Conservation (phyloP, 1,284 basidiomycete species). For the Athelia psychrophila region DNA sequence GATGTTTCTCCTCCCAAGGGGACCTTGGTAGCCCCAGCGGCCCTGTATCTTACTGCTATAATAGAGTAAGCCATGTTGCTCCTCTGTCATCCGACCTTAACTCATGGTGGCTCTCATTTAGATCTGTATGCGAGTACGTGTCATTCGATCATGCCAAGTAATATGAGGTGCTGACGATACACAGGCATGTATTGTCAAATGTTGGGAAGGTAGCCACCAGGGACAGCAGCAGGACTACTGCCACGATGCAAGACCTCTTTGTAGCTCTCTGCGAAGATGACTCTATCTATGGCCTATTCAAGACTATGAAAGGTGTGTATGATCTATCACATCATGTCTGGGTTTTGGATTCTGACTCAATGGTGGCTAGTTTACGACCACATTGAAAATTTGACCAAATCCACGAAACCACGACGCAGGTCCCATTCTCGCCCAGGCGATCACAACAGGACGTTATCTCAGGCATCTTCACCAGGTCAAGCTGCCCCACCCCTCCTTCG, state of each 20-base stretch:
- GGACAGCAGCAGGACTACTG: conserved; percentile 76
- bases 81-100: conserved; percentile 15
- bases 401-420: conserved; percentile 57
- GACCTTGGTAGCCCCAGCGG: conserved; percentile 74
- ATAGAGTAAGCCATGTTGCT: conserved; percentile 59
- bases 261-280: conserved; percentile 87
- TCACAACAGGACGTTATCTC: conserved; percentile 28
- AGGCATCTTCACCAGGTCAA: conserved; percentile 10
- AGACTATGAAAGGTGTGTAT: conserved; percentile 75
- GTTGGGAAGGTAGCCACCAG: conserved; percentile 81
- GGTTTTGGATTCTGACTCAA: conserved; percentile 9
- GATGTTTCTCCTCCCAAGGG: conserved; percentile 48
- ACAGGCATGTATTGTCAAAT: conserved; percentile 79
- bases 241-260: conserved; percentile 79
- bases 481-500: conserved; percentile 9
- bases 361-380: conserved; percentile 63
- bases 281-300: conserved; percentile 79
- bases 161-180: not conserved
- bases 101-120: conserved; percentile 31
- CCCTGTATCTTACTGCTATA: conserved; percentile 88
- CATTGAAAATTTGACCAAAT: conserved; percentile 66
- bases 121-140: conserved; percentile 83
- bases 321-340: conserved; percentile 6
- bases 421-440: conserved; percentile 52
- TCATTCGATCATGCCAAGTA: conserved; percentile 6